Base-by-base conservation (phyloP, 768 basidiomycete genomes). In the Mycena pura region DNA sequence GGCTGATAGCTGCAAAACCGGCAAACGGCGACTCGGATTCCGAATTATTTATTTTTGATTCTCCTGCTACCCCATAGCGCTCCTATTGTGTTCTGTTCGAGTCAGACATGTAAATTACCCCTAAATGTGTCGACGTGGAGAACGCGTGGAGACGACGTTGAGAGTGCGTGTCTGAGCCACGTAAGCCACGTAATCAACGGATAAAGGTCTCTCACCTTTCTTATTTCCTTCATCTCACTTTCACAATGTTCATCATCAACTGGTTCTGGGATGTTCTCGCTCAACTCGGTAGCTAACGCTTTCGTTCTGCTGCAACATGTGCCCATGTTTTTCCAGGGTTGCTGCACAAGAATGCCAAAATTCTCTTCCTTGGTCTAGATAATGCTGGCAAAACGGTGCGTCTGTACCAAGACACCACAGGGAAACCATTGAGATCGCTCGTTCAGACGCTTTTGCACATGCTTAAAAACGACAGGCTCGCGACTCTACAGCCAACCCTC, bases 351-450 rank as follows among this genome's bases (percentile, higher is more conserved):
- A 98, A 97, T 74, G 97, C 97, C 67, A 99, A 99, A 86, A 97
- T 99, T 74, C 86, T 99, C 65, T 99, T 99, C 88, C 86, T 99
- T 51, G 97, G 97, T 64, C 86, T 99, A 55, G 96, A 99, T 76
- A 99, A 99, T 82, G 97, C 97, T 51, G 96, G 97, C 73, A 99
- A 99, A 86, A 99, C 97, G 61, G 96, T 97, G 64, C 60, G 90
- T 70, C 14, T 21, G 58, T 34, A 5, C 2, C 22, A 5, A 59
- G n/a, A 10, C 34, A 34, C 32, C 15, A 15, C 6, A 14, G 1
- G 2, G 17, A 25, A 11, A 17, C 10, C 8, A 44, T 38, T 56
- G 49, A 53, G 36, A 17, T 41, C 17, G 25, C 29, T 7, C 14
- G 13, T 28, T 5, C 24, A 66, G 64, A 66, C 64, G 38, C 64